These are phyloP conservation scores for Blepharisma undulans DNA, from an alignment of 169 alveolate genomes.

Conservation along the genomic window DNA sequence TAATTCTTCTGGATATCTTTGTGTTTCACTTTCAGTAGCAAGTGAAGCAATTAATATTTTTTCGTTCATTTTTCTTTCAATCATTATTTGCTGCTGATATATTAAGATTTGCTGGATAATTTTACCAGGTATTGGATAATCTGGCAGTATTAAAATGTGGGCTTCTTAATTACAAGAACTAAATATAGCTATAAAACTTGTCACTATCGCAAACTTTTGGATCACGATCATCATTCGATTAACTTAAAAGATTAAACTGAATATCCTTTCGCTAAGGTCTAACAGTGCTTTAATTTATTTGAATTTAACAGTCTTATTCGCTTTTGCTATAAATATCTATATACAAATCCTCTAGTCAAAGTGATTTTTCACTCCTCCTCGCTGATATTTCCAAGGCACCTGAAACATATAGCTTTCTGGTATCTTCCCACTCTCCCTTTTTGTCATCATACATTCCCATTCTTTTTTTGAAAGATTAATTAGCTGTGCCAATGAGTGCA, in stretches of 20 bases:
- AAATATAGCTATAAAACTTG: too few species aligned
- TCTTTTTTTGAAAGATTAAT: neutral
- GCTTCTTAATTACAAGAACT: too few species aligned
- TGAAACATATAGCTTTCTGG: neutral
- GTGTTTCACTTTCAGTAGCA: neutral
- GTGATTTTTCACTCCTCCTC: neutral
- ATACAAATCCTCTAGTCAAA: neutral
- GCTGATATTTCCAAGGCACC: neutral
- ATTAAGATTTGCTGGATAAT: neutral
- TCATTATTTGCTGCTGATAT: neutral
- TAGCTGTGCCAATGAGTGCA: neutral
- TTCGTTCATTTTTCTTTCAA: neutral
- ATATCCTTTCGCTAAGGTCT: too few species aligned
- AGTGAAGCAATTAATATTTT: neutral
- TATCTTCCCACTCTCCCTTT: neutral
- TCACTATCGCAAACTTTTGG: too few species aligned
- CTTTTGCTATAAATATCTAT: too few species aligned
- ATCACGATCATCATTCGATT: too few species aligned
- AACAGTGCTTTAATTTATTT: too few species aligned
- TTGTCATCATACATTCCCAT: neutral
- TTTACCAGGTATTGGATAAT: too few species aligned
- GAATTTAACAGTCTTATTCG: too few species aligned
- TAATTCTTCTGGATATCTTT: neutral
- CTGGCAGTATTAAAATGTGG: too few species aligned
- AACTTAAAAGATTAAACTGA: too few species aligned